Evolutionary conservation across 371 early-diverging fungal species (phyloP).

Genomic region (Vittaforma corneae): DNA sequence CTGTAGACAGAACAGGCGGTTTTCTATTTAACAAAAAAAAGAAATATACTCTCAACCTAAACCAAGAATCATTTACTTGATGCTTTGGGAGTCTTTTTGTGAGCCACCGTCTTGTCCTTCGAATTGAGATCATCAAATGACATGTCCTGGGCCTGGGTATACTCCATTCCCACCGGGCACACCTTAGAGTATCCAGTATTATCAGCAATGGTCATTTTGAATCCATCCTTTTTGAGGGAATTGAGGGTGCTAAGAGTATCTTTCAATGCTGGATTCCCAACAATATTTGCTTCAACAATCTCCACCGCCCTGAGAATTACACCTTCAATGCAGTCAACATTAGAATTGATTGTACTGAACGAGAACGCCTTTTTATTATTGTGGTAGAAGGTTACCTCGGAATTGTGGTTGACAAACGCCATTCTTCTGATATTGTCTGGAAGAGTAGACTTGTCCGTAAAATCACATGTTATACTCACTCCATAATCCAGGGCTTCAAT

Average conservation of each 20-base stretch:
- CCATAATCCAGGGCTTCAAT: conserved; percentile 12
- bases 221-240: conserved; percentile 1
- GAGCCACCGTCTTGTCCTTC: conserved; percentile 19
- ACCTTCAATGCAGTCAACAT: conserved; percentile 5
- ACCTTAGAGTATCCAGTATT: conserved; percentile 36
- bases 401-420: conserved; percentile 14
- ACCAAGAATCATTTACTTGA: too few relatives aligned
- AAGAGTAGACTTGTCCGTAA: not conserved
- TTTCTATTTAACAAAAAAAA: too few relatives aligned
- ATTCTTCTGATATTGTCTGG: conserved; percentile 6
- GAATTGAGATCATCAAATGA: conserved; percentile 35
- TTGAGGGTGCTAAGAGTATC: conserved; percentile 6
- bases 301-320: conserved; percentile 8
- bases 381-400: not conserved
- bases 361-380: conserved; percentile 11
- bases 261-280: not conserved
- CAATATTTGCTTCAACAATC: conserved; percentile 5
- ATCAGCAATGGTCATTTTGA: conserved; percentile 44
- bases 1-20: too few relatives aligned
- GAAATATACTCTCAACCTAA: too few relatives aligned
- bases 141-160: conserved; percentile 23
- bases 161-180: conserved; percentile 18
- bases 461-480: conserved; percentile 3
- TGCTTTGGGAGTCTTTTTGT: conserved; percentile 8
- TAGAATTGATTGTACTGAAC: conserved; percentile 1